Percentiles rank a stretch among this genome's conserved stretches.
Evolutionary conservation across 805 yeast species (phyloP).

Genomic region (Komagataella ulmi): DNA sequence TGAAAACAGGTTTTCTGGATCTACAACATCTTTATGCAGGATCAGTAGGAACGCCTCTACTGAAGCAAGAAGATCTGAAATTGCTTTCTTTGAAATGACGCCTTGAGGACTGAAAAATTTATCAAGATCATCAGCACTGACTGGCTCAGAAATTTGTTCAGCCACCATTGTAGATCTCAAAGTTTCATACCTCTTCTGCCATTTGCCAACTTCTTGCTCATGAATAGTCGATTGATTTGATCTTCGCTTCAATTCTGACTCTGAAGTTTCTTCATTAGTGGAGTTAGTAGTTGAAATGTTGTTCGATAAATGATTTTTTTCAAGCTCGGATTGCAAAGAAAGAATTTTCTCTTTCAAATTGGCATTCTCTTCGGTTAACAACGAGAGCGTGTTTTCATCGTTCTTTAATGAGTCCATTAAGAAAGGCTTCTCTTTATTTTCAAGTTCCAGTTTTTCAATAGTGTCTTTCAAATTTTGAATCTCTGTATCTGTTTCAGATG

Average conservation of each 20-base stretch:
- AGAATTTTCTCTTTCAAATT: not conserved
- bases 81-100: slow-evolving; percentile 27
- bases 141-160: not conserved
- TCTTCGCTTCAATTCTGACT: not conserved
- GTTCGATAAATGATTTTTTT: not conserved
- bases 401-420: not conserved
- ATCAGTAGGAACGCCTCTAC: slow-evolving; percentile 29
- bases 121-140: not conserved
- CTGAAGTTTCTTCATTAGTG: not conserved
- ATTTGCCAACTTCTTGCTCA: slow-evolving; percentile 21
- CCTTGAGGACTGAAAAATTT: slow-evolving; percentile 18
- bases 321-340: not conserved
- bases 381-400: not conserved
- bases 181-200: slow-evolving; percentile 40
- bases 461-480: slow-evolving; percentile 1
- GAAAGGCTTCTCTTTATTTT: not conserved
- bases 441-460: slow-evolving; percentile 1
- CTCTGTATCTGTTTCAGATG: not conserved
- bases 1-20: slow-evolving; percentile 32
- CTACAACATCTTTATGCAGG: slow-evolving; percentile 10
- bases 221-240: not conserved
- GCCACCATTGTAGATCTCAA: slow-evolving; percentile 15
- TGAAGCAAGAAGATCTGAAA: slow-evolving; percentile 31
- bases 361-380: not conserved
- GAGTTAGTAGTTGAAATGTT: not conserved